A percentile compares a stretch with the other conserved stretches of the same genome.
These are phyloP conservation scores for Zarea fungicola DNA, from an alignment of 2,329 filamentous ascomycete species.

Conservation along the genomic window DNA sequence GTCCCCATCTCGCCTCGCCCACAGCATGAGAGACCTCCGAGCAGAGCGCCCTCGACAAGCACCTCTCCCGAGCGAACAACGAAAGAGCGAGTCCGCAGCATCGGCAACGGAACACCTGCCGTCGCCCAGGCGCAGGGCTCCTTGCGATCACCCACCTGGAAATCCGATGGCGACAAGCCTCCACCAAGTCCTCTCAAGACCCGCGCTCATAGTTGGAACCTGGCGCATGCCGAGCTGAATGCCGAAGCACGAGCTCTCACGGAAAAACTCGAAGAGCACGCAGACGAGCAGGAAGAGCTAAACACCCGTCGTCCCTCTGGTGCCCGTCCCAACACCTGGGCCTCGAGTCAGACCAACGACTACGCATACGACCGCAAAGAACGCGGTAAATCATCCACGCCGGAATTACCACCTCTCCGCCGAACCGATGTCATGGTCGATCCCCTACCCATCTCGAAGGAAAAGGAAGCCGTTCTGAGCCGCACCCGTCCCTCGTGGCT, in stretches of 20 bases:
- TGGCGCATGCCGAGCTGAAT: conserved; percentile 62
- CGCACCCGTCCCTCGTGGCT: conserved; percentile 79
- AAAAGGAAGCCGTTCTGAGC: conserved; percentile 79
- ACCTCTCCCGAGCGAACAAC: conserved; percentile 48
- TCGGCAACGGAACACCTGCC: conserved; percentile 61
- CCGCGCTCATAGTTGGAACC: conserved; percentile 70
- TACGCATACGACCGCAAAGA: conserved; percentile 39
- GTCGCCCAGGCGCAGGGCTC: conserved; percentile 55
- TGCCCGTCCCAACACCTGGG: conserved; percentile 37
- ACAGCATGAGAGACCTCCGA: conserved; percentile 48
- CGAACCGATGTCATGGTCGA: conserved; percentile 79
- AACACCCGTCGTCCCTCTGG: conserved; percentile 27
- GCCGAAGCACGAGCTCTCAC: conserved; percentile 70
- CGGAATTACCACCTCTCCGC: conserved; percentile 65
- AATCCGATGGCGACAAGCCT: conserved; percentile 36
- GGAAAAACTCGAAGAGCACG: conserved; percentile 74
- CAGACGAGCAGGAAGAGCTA: conserved; percentile 51
- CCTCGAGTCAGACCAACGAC: conserved; percentile 28
- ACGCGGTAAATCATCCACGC: conserved; percentile 59
- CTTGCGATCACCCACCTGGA: conserved; percentile 52
- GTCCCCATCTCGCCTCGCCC: conserved; percentile 75
- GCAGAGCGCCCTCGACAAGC: conserved; percentile 47
- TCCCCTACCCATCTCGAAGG: conserved; percentile 75
- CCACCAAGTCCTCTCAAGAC: conserved; percentile 41
- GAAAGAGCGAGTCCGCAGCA: conserved; percentile 48